Evolutionary conservation across 2,329 filamentous ascomycete genomes (phyloP), one percentile per base, ranked within the genome.

Genomic region (Monilinia aucupariae): DNA sequence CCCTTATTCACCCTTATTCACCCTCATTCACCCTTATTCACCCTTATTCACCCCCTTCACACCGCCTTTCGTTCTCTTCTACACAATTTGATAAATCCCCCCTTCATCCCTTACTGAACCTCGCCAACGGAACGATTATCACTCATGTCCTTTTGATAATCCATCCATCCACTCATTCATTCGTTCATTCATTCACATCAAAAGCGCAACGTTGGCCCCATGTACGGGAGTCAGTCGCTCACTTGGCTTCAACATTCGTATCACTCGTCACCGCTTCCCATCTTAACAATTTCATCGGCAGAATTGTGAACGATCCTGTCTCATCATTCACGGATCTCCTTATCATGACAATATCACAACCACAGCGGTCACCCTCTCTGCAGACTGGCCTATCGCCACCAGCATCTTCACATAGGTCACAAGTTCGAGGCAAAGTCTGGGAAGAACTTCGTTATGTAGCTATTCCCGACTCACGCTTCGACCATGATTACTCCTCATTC

Each of bases 401-500:
- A 37, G 22, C 51, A n/a, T 61, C 59, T 13, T 47, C 51, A 32
- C 43, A 62, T n/a, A 62, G 56, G 48, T 56, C 51, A 15, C 39
- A 56, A 20, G 39, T 68, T 10, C 59, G 65, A 20, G 54, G 55
- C 32, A 68, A 65, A 43, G 70, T 78, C 49, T 77, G 76, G 72
- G 66, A 68, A 13, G 67, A 74, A 41, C 73, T 79, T 30, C 67
- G 74, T 54, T 68, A 73, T 55, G 71, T 78, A 56, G 77, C 77
- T 12, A 55, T 74, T 6, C 77, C 78, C 8, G 78, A 80, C 66
- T 78, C 77, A 37, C 75, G 78, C 54, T 77, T 76, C 69, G 71
- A 78, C 68, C 74, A 69, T 66, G 77, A 79, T 69, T 79, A 78
- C 67, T 72, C 75, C 20, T 71, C 71, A 51, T 79, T 78, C 69